Evolutionary conservation across 2,329 filamentous ascomycete species (phyloP).

Genomic region (Hypomyces perniciosus): DNA sequence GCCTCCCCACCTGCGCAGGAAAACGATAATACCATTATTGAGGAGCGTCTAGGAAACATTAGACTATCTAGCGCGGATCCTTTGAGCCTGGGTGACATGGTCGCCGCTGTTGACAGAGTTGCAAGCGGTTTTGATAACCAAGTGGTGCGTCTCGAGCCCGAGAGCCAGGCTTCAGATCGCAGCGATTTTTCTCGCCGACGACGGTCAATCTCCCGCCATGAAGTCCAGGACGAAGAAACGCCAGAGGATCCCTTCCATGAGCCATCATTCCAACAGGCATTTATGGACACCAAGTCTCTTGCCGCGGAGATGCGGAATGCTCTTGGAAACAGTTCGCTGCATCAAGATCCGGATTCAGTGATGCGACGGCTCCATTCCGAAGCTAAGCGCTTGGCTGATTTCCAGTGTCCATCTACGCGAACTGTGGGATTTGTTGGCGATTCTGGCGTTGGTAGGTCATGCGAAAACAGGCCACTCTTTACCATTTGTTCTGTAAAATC

Average conservation of each 20-base stretch:
- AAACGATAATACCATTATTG: not conserved
- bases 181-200: constrained; percentile 1
- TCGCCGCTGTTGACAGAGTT: constrained; percentile 11
- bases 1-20: not conserved
- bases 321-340: constrained; percentile 29
- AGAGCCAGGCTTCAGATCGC: constrained; percentile 5
- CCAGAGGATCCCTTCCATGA: constrained; percentile 31
- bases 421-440: constrained; percentile 44
- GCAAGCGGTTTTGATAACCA: constrained; percentile 7
- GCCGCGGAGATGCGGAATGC: constrained; percentile 25
- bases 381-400: constrained; percentile 28
- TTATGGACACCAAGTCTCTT: constrained; percentile 28
- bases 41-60: constrained; percentile 4
- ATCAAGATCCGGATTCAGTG: constrained; percentile 32
- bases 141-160: constrained; percentile 1
- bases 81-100: not conserved
- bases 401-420: constrained; percentile 33
- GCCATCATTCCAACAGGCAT: constrained; percentile 28
- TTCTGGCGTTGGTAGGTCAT: constrained; percentile 37
- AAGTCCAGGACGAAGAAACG: constrained; percentile 27
- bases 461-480: fast-evolving
- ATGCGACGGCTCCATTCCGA: constrained; percentile 30
- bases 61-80: constrained; percentile 8
- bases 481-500: too few relatives aligned
- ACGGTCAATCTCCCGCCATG: constrained; percentile 15